Evolutionary conservation across 73 alveolate genomes (phyloP), one percentile per base, ranked within the genome.

Genomic region (Paramecium octaurelia): DNA sequence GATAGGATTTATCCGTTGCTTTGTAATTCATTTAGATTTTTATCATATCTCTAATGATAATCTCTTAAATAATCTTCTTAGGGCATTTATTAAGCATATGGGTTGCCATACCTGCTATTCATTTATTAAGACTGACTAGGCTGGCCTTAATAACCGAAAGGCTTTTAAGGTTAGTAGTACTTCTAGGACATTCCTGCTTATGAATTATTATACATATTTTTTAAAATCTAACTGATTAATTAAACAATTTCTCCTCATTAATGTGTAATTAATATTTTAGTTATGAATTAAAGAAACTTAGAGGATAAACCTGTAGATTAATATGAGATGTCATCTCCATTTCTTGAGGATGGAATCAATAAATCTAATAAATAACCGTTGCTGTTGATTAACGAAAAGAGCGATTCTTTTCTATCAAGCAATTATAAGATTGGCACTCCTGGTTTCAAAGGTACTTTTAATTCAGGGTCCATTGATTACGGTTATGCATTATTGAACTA

Each of bases 81-180:
- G 3, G 57, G 87, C 34, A 29, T 29, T 20, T 35, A 29, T 73
- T 73, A 36, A 29, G 87, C 57, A 38, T 73, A 73, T 73, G 87
- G 87, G 40, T 73, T 73, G 38, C 87, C 87, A 36, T 38, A 35
- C n/a, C 57, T 31, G 35, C 34, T 73, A 8, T 31, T 38, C 34
- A 21, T 35, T 1, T 11, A 16, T 40, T 64, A 64, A 27, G 46
- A 73, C 27, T 73, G 34, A 3, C 21, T 38, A 21, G 35, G 20
- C 27, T 27, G 40, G 3, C 87, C 87, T 34, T 31, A 29, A 38
- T 36, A 73, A 12, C 59, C 59, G 40, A n/a, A 73, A 11, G 87
- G 87, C 34, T 73, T 73, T 36, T 73, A 38, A 12, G 40, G 59
- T 36, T 73, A 38, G 20, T 73, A 73, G 84, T 73, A 73, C 87